Conservation (phyloP, 1,284 basidiomycete genomes). For the Mycena sp. region DNA sequence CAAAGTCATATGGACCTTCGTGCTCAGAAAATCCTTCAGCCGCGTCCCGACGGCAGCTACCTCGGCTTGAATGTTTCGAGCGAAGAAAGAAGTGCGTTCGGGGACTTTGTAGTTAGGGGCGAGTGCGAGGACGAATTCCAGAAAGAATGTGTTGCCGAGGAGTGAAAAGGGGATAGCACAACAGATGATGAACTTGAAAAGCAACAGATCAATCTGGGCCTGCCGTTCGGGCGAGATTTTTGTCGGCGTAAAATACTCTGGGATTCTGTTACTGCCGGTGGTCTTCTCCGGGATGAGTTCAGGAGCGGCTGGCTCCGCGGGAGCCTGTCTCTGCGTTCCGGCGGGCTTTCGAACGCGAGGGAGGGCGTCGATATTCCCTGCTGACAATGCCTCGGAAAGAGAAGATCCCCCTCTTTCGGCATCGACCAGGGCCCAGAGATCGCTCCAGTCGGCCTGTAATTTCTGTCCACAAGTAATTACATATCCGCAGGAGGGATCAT, state of each 20-base stretch:
- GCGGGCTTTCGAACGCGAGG: neutral
- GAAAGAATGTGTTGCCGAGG: constrained; percentile 17
- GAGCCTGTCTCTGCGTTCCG: neutral
- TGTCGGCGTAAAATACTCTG: neutral
- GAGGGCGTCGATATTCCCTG: neutral
- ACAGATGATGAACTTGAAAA: constrained; percentile 28
- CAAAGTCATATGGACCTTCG: constrained; percentile 16
- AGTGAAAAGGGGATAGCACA: constrained; percentile 23
- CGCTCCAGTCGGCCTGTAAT: neutral
- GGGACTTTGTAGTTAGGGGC: constrained; percentile 7
- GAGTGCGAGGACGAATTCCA: constrained; percentile 7
- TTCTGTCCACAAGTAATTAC: neutral
- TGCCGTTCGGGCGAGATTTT: constrained; percentile 12
- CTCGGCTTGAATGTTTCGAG: constrained; percentile 17
- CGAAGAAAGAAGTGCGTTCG: constrained; percentile 24
- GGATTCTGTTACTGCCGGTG: no score
- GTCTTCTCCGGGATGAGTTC: neutral
- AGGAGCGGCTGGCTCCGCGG: neutral
- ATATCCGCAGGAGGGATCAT: neutral
- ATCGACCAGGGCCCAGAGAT: neutral
- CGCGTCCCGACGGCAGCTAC: constrained; percentile 1
- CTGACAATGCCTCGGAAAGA: neutral
- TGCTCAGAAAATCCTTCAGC: constrained; percentile 10
- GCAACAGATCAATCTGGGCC: constrained; percentile 13
- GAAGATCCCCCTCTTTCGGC: neutral